These are phyloP conservation scores for Geotrichum armillariae DNA, from an alignment of 1,139 yeast genomes.

Conservation along the genomic window DNA sequence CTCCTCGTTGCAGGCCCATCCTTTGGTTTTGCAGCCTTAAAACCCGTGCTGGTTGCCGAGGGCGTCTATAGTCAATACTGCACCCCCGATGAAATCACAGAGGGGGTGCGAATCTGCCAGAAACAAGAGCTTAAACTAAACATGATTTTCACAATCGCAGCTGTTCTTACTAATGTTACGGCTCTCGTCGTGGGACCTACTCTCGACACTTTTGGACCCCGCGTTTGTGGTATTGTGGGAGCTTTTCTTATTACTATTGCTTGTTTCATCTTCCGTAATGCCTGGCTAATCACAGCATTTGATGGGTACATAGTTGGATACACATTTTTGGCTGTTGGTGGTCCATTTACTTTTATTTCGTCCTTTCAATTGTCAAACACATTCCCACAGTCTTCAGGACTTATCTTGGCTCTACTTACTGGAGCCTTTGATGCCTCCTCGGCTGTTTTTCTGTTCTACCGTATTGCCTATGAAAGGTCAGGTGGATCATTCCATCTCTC, in stretches of 20 bases:
- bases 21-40: slow-evolving; percentile 89
- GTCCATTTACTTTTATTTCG: slow-evolving; percentile 82
- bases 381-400: slow-evolving; percentile 70
- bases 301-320: slow-evolving; percentile 70
- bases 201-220: slow-evolving; percentile 78
- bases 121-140: slow-evolving; percentile 81
- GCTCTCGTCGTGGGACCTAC: slow-evolving; percentile 81
- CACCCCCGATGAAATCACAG: slow-evolving; percentile 33
- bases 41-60: slow-evolving; percentile 73
- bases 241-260: slow-evolving; percentile 57
- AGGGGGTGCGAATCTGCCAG: slow-evolving; percentile 47
- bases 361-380: slow-evolving; percentile 74
- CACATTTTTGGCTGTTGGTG: slow-evolving; percentile 69
- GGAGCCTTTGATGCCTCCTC: slow-evolving; percentile 81
- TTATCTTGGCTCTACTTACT: slow-evolving; percentile 66
- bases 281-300: slow-evolving; percentile 38
- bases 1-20: slow-evolving; percentile 89
- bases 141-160: slow-evolving; percentile 79
- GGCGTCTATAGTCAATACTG: slow-evolving; percentile 74
- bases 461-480: slow-evolving; percentile 56
- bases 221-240: slow-evolving; percentile 76
- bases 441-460: slow-evolving; percentile 67
- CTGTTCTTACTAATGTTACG: slow-evolving; percentile 81
- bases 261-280: slow-evolving; percentile 48
- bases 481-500: slow-evolving; percentile 42